These are phyloP conservation scores for Metschnikowia sp. DNA, from an alignment of 805 yeast species.

Conservation along the genomic window DNA sequence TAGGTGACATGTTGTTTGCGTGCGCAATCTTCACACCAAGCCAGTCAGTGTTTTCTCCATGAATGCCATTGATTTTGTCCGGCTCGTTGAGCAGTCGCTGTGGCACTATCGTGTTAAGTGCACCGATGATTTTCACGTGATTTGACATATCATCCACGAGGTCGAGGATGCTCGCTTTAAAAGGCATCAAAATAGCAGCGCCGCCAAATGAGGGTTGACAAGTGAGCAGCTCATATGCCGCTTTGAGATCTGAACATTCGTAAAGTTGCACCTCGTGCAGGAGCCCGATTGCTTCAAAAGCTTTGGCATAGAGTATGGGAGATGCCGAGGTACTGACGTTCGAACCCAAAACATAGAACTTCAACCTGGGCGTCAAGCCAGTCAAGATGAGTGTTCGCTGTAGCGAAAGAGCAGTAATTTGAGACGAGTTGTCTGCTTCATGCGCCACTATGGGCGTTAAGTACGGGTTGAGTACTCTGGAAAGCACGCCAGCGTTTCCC, in stretches of 20 bases:
- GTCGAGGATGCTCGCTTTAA: constrained; percentile 10
- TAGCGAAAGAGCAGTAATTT: not conserved
- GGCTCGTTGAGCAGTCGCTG: constrained; percentile 11
- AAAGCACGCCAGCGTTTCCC: constrained; percentile 12
- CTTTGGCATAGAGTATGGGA: constrained; percentile 13
- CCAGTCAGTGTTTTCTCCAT: constrained; percentile 22
- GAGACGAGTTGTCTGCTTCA: no score
- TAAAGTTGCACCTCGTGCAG: constrained; percentile 9
- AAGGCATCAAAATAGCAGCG: constrained; percentile 15
- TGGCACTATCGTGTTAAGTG: constrained; percentile 10
- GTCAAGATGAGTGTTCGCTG: not conserved
- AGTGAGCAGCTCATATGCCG: not conserved
- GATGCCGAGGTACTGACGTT: constrained; percentile 11
- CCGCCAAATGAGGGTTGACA: constrained; percentile 17
- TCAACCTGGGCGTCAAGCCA: constrained; percentile 10
- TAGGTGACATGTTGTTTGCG: constrained; percentile 14
- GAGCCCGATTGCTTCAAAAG: constrained; percentile 15
- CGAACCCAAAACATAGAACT: constrained; percentile 15
- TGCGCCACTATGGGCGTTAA: constrained; percentile 11
- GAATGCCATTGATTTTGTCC: constrained; percentile 6
- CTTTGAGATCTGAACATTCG: constrained; percentile 10
- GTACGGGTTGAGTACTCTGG: constrained; percentile 12
- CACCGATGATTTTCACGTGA: constrained; percentile 17
- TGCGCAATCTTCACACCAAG: constrained; percentile 11
- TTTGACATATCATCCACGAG: constrained; percentile 14